Base-by-base conservation (phyloP, 1,284 basidiomycete genomes). In the Sutorius eximius region DNA sequence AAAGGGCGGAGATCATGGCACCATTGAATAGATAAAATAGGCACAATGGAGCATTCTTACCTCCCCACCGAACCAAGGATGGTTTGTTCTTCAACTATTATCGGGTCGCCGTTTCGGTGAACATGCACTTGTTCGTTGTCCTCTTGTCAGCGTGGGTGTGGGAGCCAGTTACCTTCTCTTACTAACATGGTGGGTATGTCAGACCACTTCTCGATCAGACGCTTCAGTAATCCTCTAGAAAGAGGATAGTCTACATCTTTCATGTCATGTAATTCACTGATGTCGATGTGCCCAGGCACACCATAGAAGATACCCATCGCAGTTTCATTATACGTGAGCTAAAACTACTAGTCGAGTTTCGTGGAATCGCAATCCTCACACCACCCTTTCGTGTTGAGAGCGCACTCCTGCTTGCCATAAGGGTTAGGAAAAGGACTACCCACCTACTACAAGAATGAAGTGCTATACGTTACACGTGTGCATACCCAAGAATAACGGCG, bases 1-100 rank as follows among this genome's bases (percentile, higher is more conserved):
- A 8, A 68, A 55, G 40, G 53, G 51, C n/a, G 44, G 47, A 6
- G 32, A 45, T 45, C 18, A 47, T 9, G 7, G 8, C 12, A 8
- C 44, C 27, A 36, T 44, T 41, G 48, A 51, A 29, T 45, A 45
- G 7, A 15, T 6, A 16, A 36, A 6, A 13, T 5, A n/a, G 10
- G 5, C 15, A 5, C 18, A 7, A 34, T 33, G 52, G 18, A 27
- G 24, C 6, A 27, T 27, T 27, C 24, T 27, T 27, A 27, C n/a
- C 32, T 13, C n/a, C n/a, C 16, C 3, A 24, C 11, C 3, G 30
- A 18, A 30, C 20, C 33, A 36, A 15, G 10, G 13, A 8, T 24
- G 4, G 8, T 22, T 18, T 16, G 12, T 22, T 20, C 13, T 27
- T 10, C 33, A 4, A 10, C 0, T 2, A n/a, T n/a, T n/a, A n/a